These are phyloP conservation scores for Sporothrix schenckii DNA, from an alignment of 2,329 filamentous ascomycete species.

Conservation along the genomic window DNA sequence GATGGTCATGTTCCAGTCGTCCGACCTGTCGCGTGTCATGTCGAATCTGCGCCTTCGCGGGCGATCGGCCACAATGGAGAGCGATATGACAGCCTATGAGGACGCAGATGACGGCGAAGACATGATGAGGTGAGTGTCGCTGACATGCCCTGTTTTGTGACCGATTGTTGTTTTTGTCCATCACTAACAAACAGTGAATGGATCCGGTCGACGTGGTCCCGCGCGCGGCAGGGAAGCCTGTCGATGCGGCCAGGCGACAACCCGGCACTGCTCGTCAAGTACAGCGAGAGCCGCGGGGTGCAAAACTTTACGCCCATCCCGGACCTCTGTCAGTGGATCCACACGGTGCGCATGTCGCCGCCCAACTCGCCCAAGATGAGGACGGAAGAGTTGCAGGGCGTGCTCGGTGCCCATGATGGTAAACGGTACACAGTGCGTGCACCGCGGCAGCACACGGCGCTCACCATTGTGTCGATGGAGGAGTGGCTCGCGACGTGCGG, in stretches of 20 bases:
- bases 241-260: conserved; percentile 29
- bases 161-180: too few relatives aligned
- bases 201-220: conserved; percentile 32
- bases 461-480: conserved; percentile 35
- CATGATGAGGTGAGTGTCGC: conserved; percentile 23
- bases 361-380: conserved; percentile 30
- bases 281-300: conserved; percentile 33
- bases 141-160: too few relatives aligned
- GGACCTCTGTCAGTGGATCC: conserved; percentile 36
- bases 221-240: conserved; percentile 26
- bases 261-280: conserved; percentile 34
- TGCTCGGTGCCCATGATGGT: conserved; percentile 29
- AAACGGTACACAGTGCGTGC: conserved; percentile 33
- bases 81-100: conserved; percentile 30
- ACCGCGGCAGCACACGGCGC: conserved; percentile 25
- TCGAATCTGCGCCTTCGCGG: conserved; percentile 26
- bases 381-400: conserved; percentile 30
- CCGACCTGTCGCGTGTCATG: conserved; percentile 24
- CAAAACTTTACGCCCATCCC: conserved; percentile 34
- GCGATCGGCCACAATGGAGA: conserved; percentile 30
- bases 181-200: conserved; percentile 24
- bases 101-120: conserved; percentile 29
- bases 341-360: conserved; percentile 29
- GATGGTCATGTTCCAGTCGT: conserved; percentile 33
- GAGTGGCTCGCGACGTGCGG: conserved; percentile 33